These are phyloP conservation scores for Penstemon davidsonii DNA, from an alignment of 257 asterid species.

Conservation along the genomic window DNA sequence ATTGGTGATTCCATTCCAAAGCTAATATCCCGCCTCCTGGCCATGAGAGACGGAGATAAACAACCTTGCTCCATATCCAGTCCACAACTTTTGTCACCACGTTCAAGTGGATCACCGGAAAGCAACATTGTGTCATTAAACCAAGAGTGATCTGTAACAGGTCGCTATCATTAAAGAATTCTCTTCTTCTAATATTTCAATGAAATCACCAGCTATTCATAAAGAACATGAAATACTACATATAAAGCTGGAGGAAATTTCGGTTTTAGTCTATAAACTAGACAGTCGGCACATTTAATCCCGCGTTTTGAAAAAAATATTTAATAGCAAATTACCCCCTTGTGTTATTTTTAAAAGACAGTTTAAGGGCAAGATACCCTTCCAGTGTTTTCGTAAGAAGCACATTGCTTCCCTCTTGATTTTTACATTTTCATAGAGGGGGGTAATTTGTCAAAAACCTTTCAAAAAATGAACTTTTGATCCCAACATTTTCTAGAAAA, in stretches of 20 bases:
- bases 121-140: constrained; percentile 35
- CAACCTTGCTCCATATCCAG: constrained; percentile 28
- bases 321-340: too few relatives aligned
- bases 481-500: too few relatives aligned
- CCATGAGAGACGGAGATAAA: constrained; percentile 35
- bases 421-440: too few relatives aligned
- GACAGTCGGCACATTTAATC: too few relatives aligned
- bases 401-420: too few relatives aligned
- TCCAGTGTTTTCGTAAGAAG: too few relatives aligned
- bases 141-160: constrained; percentile 60
- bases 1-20: constrained; percentile 49
- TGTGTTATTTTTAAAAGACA: too few relatives aligned
- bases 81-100: constrained; percentile 27
- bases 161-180: neutral
- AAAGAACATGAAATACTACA: neutral
- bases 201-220: constrained; percentile 1
- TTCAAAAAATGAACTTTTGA: too few relatives aligned
- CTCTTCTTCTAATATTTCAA: neutral
- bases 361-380: too few relatives aligned
- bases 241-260: neutral
- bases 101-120: constrained; percentile 18
- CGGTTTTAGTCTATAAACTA: too few relatives aligned
- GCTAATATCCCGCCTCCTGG: constrained; percentile 61
- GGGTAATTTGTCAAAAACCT: too few relatives aligned
- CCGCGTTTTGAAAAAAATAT: too few relatives aligned